Percentiles rank a stretch among this genome's conserved stretches.
Evolutionary conservation across 371 early-diverging fungal species (phyloP).

Genomic region (Zopfochytrium polystomum): DNA sequence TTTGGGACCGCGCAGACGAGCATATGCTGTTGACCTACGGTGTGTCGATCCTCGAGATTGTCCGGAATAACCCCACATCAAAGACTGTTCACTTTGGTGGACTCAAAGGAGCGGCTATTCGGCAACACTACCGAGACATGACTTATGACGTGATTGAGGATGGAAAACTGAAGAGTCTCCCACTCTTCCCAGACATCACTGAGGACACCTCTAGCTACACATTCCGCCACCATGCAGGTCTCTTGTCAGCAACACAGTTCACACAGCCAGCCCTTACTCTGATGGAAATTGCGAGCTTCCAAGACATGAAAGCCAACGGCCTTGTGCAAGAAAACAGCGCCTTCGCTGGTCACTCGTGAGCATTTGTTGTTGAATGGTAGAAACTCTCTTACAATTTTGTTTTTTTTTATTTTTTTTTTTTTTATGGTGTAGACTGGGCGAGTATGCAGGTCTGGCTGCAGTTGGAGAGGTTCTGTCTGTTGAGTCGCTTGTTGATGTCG

Average conservation of each 20-base stretch:
- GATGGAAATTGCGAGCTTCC: constrained; percentile 90
- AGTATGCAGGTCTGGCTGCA: constrained; percentile 89
- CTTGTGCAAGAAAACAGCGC: constrained; percentile 78
- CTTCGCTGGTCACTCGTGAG: constrained; percentile 84
- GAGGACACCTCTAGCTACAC: constrained; percentile 81
- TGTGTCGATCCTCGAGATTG: constrained; percentile 91
- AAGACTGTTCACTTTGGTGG: constrained; percentile 95
- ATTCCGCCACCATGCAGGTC: constrained; percentile 85
- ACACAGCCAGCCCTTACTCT: constrained; percentile 91
- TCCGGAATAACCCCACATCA: constrained; percentile 83
- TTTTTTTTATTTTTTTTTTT: neutral
- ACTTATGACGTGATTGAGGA: constrained; percentile 83
- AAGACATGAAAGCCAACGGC: constrained; percentile 86
- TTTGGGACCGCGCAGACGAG: constrained; percentile 92
- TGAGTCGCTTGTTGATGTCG: constrained; percentile 85
- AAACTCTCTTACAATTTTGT: neutral
- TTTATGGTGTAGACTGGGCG: constrained; percentile 70
- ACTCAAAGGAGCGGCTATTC: constrained; percentile 83
- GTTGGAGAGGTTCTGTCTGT: constrained; percentile 87
- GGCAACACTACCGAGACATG: constrained; percentile 86
- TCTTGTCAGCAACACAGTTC: constrained; percentile 93
- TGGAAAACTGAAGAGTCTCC: constrained; percentile 64
- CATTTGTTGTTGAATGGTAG: neutral
- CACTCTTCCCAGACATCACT: constrained; percentile 87
- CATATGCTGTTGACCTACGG: constrained; percentile 86